Base-by-base conservation (phyloP, 257 asterid genomes). In the Cordia subcordata region DNA sequence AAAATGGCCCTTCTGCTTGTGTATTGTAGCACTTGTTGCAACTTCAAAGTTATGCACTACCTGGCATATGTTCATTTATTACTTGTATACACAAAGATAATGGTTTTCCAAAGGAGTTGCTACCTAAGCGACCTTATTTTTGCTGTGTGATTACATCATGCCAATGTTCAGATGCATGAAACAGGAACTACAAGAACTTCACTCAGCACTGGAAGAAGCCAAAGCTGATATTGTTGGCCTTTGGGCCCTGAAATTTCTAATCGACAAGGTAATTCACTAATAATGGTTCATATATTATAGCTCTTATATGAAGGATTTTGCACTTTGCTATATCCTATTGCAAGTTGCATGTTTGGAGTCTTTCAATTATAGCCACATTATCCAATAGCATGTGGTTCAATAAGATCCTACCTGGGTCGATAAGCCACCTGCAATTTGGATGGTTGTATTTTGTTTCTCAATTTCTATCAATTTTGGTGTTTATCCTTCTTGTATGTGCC, bases 181-280 rank as follows among this genome's bases (percentile, higher is more conserved):
- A 56, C 77, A 92, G 99, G 96, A 88, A 78, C 74, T 92, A 81
- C 96, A 86, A 88, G 96, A 92, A 74, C 87, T 92, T 74, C 96
- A 92, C 81, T 86, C 99, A 8, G 79, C 96, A 61, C 57, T 92
- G 38, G 99, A 92, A 80, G 99, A 92, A 81, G 96, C 99, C 57
- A 92, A 92, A 79, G 99, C 97, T 15, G 99, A 92, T 80, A 88
- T 92, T 68, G 99, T 88, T 53, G 99, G 99, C 64, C 90, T 92
- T 62, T 92, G 99, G 99, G 94, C 99, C 60, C 83, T 92, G 67
- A 78, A 84, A 67, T 88, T 88, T 81, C 84, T 92, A 44, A 79
- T 86, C 68, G 71, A 66, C 66, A 63, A 78, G 94, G 98, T 91
- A 69, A 63, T 39, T 53, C 55, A 45, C 52, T 51, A 32, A 12